A percentile compares a stretch with the other conserved stretches of the same genome.
Conservation (phyloP, 2,329 filamentous ascomycete genomes). For the Fusarium staphyleae region DNA sequence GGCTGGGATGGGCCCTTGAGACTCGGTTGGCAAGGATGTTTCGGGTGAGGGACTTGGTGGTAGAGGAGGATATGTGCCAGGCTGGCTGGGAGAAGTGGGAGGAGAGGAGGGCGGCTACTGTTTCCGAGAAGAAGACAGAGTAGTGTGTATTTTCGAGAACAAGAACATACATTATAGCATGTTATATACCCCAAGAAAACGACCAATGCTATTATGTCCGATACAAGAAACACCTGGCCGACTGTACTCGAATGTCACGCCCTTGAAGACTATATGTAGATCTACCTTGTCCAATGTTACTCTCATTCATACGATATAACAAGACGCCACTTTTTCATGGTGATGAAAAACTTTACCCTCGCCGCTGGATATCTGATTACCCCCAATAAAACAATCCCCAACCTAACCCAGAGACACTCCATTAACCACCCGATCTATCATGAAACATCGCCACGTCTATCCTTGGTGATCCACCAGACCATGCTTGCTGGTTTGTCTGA, state of each 20-base stretch:
- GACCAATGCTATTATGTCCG: too few relatives aligned
- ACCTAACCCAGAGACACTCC: neutral
- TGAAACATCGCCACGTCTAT: conserved; percentile 23
- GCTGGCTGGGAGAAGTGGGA: conserved; percentile 96
- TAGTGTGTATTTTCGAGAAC: conserved; percentile 26
- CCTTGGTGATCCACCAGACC: neutral
- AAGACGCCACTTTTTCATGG: too few relatives aligned
- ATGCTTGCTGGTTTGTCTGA: neutral
- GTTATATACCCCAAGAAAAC: too few relatives aligned
- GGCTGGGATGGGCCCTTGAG: conserved; percentile 76
- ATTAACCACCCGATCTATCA: conserved; percentile 13
- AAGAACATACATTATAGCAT: too few relatives aligned
- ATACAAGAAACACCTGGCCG: too few relatives aligned
- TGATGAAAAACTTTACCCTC: too few relatives aligned
- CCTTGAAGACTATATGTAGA: too few relatives aligned
- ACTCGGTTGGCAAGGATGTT: conserved; percentile 69
- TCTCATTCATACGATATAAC: too few relatives aligned
- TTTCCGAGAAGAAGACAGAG: conserved; percentile 44
- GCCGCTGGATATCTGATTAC: neutral
- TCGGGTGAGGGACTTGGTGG: conserved; percentile 81
- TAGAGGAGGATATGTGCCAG: conserved; percentile 88
- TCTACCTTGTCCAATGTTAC: too few relatives aligned
- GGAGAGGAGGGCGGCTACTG: conserved; percentile 50
- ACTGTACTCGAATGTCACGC: too few relatives aligned
- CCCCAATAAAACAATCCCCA: conserved; percentile 1